Percentiles rank a stretch among this genome's conserved stretches.
Conservation (phyloP, 176 grass and related monocot species). For the Carex scoparia region DNA sequence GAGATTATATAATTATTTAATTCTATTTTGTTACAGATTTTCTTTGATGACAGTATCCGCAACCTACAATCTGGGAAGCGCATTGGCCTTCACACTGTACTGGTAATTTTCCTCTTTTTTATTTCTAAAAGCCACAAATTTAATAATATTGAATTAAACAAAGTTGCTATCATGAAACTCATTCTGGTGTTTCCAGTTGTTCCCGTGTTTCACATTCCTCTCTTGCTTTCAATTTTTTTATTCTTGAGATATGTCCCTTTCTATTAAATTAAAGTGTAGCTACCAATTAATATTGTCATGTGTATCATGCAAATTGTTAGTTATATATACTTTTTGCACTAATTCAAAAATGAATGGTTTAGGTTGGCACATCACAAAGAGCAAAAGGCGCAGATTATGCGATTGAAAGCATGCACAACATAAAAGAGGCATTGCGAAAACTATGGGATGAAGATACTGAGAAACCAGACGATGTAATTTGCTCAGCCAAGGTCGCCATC, state of each 20-base stretch:
- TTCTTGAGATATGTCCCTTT: neutral
- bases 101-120: conserved; percentile 40
- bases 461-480: conserved; percentile 65
- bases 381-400: conserved; percentile 77
- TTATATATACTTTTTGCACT: neutral
- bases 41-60: conserved; percentile 94
- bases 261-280: conserved; percentile 9
- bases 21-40: conserved; percentile 53
- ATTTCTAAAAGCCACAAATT: neutral
- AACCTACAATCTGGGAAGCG: conserved; percentile 81
- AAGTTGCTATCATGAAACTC: neutral
- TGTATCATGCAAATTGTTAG: neutral
- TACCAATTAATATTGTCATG: neutral
- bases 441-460: conserved; percentile 75
- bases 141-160: neutral
- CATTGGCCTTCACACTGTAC: conserved; percentile 82
- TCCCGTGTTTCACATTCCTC: neutral
- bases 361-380: conserved; percentile 67
- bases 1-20: neutral
- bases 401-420: conserved; percentile 91
- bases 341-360: neutral
- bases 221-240: neutral
- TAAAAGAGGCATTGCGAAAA: conserved; percentile 79
- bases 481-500: conserved; percentile 54
- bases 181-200: neutral